Evolutionary conservation across 805 yeast species (phyloP).

Genomic region (Candida vaughaniae): DNA sequence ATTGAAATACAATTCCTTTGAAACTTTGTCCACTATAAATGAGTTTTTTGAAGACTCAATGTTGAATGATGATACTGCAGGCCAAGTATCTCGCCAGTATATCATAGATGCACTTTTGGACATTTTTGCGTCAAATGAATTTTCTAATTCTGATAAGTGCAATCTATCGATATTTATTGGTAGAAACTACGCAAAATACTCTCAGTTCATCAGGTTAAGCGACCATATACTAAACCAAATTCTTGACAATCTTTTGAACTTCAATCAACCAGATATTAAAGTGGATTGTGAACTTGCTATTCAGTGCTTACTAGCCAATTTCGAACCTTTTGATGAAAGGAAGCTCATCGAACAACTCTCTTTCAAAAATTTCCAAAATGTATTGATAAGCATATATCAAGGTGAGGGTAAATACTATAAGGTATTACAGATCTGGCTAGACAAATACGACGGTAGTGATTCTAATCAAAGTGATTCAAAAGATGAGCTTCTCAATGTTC

Average conservation of each 20-base stretch:
- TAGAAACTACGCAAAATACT: conserved; percentile 78
- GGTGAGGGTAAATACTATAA: conserved; percentile 52
- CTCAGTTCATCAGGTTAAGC: conserved; percentile 75
- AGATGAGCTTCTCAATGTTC: conserved; percentile 20
- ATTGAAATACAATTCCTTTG: conserved; percentile 54
- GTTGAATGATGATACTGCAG: conserved; percentile 56
- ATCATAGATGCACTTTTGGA: conserved; percentile 72
- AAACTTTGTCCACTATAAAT: conserved; percentile 65
- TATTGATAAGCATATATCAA: conserved; percentile 56
- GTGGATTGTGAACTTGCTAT: conserved; percentile 75
- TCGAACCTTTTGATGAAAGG: conserved; percentile 56
- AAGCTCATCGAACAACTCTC: conserved; percentile 50
- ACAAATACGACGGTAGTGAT: conserved; percentile 14
- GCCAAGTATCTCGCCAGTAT: conserved; percentile 62
- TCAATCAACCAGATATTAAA: conserved; percentile 28
- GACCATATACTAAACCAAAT: conserved; percentile 54
- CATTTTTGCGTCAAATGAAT: conserved; percentile 41
- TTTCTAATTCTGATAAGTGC: conserved; percentile 24
- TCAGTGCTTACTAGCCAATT: conserved; percentile 65
- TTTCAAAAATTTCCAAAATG: conserved; percentile 55
- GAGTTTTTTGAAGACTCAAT: conserved; percentile 81
- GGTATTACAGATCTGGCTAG: conserved; percentile 55
- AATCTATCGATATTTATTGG: conserved; percentile 69
- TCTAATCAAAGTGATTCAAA: conserved; percentile 8
- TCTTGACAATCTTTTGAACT: conserved; percentile 49